Conservation (phyloP, 305 asterid genomes). For the Coffea humblotiana region DNA sequence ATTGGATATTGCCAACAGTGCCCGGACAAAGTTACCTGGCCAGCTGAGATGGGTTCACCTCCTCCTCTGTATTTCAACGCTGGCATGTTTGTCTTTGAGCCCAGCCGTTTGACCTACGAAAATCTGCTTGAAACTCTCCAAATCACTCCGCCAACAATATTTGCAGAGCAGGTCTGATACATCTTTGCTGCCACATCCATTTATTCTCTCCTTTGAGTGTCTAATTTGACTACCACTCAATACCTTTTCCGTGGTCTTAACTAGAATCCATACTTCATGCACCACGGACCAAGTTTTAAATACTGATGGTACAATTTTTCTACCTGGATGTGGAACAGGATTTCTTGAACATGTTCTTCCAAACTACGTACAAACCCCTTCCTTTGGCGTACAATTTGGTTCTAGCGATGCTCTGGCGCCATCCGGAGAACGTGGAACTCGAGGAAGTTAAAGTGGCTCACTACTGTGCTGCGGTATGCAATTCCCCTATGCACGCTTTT, state of each 20-base stretch:
- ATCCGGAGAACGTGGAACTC: constrained; percentile 57
- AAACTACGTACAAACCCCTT: constrained; percentile 54
- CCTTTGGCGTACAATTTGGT: constrained; percentile 59
- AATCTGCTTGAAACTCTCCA: constrained; percentile 25
- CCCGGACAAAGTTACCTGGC: constrained; percentile 32
- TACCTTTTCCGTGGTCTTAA: neutral
- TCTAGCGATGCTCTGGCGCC: constrained; percentile 70
- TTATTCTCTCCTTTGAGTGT: neutral
- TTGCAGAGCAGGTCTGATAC: constrained; percentile 32
- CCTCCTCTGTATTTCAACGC: constrained; percentile 38
- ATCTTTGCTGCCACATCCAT: neutral
- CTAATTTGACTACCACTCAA: neutral
- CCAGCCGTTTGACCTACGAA: constrained; percentile 27
- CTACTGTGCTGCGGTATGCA: constrained; percentile 69
- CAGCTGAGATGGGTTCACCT: constrained; percentile 32
- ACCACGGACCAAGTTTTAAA: too few species aligned
- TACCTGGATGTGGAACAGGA: constrained; percentile 33
- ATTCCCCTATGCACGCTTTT: neutral
- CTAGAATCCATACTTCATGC: too few species aligned
- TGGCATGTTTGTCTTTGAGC: constrained; percentile 35
- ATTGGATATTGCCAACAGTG: constrained; percentile 37
- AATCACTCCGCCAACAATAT: constrained; percentile 30
- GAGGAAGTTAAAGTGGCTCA: constrained; percentile 70
- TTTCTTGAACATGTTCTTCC: constrained; percentile 66
- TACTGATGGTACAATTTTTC: too few species aligned